phyloP scores from a whole-genome alignment of 1,284 basidiomycete species.

The Trichosporon faecale region DNA sequence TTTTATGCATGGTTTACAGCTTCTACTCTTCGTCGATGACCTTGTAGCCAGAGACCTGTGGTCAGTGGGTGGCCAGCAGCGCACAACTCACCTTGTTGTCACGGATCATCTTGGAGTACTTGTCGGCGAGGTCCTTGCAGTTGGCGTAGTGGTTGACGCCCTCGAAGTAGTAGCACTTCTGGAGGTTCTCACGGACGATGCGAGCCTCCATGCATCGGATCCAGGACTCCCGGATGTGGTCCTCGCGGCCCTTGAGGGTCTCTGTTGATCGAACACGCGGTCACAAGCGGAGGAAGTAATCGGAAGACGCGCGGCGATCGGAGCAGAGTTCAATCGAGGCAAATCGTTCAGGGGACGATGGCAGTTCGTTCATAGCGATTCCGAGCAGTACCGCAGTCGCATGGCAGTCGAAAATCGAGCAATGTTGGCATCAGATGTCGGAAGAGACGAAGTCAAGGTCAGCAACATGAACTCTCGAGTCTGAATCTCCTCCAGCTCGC shows the following conservation, averaged over 20 bases:
- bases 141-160: conserved; percentile 88
- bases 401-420: background rate
- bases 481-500: background rate
- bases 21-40: conserved; percentile 54
- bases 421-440: background rate
- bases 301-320: background rate
- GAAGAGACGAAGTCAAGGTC: background rate
- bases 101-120: conserved; percentile 76
- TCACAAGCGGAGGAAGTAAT: background rate
- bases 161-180: conserved; percentile 86
- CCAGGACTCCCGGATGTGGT: conserved; percentile 87
- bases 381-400: background rate
- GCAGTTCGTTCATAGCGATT: background rate
- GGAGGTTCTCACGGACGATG: conserved; percentile 82
- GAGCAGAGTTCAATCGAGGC: background rate
- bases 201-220: conserved; percentile 89
- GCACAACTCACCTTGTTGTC: conserved; percentile 72
- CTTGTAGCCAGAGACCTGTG: conserved; percentile 60
- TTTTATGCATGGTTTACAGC: conserved; percentile 26
- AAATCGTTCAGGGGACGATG: background rate
- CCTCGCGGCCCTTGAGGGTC: conserved; percentile 62
- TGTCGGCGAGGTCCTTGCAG: conserved; percentile 81
- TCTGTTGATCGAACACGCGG: conserved; percentile 39
- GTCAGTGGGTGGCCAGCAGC: conserved; percentile 4
- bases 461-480: background rate